Evolutionary conservation across 1,284 basidiomycete species (phyloP).

Genomic region (Volvariella volvacea): DNA sequence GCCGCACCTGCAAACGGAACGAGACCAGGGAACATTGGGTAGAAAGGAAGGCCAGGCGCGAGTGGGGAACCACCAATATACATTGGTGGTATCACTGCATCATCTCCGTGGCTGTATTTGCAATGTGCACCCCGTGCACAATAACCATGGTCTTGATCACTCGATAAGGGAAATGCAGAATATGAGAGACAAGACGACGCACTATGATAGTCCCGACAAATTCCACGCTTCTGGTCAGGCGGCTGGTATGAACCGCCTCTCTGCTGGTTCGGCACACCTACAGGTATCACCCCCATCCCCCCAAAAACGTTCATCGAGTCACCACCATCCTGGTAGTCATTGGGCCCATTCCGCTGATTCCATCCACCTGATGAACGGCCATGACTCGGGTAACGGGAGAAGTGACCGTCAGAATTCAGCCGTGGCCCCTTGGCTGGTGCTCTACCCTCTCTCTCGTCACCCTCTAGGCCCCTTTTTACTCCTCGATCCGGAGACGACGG

Average conservation of each 20-base stretch:
- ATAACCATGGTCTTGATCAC: conserved; percentile 70
- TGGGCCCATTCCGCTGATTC: conserved; percentile 23
- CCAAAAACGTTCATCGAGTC: conserved; percentile 9
- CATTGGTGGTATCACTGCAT: conserved; percentile 67
- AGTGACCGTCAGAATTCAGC: conserved; percentile 52
- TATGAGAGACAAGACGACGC: conserved; percentile 21
- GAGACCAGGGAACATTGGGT: conserved; percentile 53
- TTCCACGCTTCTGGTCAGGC: conserved; percentile 60
- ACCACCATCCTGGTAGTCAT: no score
- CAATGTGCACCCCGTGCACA: conserved; percentile 88
- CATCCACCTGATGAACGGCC: conserved; percentile 34
- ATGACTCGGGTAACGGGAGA: conserved; percentile 50
- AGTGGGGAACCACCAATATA: conserved; percentile 37
- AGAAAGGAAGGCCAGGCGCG: conserved; percentile 46
- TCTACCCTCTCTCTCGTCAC: conserved; percentile 50
- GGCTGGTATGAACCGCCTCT: conserved; percentile 43
- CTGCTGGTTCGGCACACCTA: conserved; percentile 10
- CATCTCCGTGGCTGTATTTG: conserved; percentile 87
- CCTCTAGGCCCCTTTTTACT: conserved; percentile 57
- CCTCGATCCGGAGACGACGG: conserved; percentile 36
- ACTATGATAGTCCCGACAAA: conserved; percentile 91
- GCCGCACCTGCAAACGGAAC: conserved; percentile 40
- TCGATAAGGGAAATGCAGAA: conserved; percentile 6
- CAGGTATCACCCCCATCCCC: conserved; percentile 24
- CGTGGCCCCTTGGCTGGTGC: conserved; percentile 66